These are phyloP conservation scores for Metarhizium album DNA, from an alignment of 2,329 filamentous ascomycete genomes.

Conservation along the genomic window DNA sequence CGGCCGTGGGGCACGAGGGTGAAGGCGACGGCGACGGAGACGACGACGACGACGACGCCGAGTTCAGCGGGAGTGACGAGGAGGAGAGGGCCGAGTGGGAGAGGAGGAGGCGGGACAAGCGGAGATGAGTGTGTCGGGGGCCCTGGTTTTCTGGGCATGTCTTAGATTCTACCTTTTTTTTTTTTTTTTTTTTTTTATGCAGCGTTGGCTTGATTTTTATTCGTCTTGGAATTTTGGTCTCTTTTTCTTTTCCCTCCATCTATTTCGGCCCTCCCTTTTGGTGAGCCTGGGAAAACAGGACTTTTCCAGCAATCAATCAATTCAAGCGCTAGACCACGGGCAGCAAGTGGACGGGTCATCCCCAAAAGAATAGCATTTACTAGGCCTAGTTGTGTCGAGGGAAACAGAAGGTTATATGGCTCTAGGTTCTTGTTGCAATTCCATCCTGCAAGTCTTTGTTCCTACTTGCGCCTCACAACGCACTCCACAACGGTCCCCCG, in stretches of 20 bases:
- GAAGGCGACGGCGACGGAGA: slow-evolving; percentile 53
- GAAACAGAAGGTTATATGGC: slow-evolving; percentile 5
- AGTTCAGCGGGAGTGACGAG: slow-evolving; percentile 54
- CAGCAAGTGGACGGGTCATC: slow-evolving; percentile 1
- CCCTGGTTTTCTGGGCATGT: neutral
- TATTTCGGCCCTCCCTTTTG: too few species aligned
- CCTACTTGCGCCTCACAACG: too few species aligned
- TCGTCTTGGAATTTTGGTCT: too few species aligned
- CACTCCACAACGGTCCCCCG: too few species aligned
- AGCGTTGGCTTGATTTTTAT: too few species aligned
- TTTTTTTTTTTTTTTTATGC: neutral
- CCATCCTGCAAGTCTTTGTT: neutral
- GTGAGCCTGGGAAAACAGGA: too few species aligned
- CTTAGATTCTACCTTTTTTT: neutral
- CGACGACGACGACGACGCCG: slow-evolving; percentile 49
- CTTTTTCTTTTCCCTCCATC: too few species aligned
- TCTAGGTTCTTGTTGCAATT: slow-evolving; percentile 8
- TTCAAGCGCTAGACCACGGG: neutral
- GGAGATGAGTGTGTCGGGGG: slow-evolving; percentile 8
- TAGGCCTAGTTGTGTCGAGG: slow-evolving; percentile 1
- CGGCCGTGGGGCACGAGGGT: slow-evolving; percentile 19
- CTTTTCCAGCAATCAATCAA: neutral
- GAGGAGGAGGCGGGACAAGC: slow-evolving; percentile 34
- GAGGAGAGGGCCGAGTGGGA: slow-evolving; percentile 54
- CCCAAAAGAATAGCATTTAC: slow-evolving; percentile 3